Base-by-base conservation (phyloP, 1,284 basidiomycete genomes). In the Golubevia pallescens region DNA sequence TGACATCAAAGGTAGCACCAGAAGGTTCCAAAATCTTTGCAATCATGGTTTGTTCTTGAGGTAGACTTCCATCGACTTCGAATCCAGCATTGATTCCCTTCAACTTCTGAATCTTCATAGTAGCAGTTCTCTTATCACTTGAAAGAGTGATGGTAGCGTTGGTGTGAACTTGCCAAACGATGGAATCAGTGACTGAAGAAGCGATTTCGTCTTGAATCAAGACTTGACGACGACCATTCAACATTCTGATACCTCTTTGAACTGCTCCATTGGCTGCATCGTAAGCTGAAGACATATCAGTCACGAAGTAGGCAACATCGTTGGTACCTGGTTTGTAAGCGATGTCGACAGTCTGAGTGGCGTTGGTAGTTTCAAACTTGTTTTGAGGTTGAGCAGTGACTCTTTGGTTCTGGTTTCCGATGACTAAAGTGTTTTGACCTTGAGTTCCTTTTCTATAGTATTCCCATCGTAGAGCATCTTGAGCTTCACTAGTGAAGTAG, bases 371-470 rank as follows among this genome's bases (percentile, higher is more conserved):
- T 21, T 55, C 57, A 51, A 84, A 78, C n/a, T 28, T 67, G 74
- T 79, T 82, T 60, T 19, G 28, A 28, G 82, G 82, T 24, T 61
- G 57, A 70, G 78, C 81, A 67, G 62, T 74, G 58, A 77, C 57
- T 14, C 65, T 34, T 68, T 82, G 80, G 69, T 85, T 85, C 68
- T 77, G 65, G 58, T 74, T 70, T 70, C 78, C 78, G 66, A 85
- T 60, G 3, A 73, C 61, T 21, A 85, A 63, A 52, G 81, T 82
- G 75, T 85, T 85, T 70, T 85, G 82, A 51, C 82, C 82, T 60
- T 85, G 71, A 3, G 81, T 84, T 8, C 72, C 75, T 71, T 85
- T 84, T 60, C 81, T 76, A 78, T 78, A 85, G 77, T 85, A 85
- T 24, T 72, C 70, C 81, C 81, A 85, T 28, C 82, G 73, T 23